Base-by-base conservation (phyloP, 345 rosid species). In the Cochlearia excelsa region DNA sequence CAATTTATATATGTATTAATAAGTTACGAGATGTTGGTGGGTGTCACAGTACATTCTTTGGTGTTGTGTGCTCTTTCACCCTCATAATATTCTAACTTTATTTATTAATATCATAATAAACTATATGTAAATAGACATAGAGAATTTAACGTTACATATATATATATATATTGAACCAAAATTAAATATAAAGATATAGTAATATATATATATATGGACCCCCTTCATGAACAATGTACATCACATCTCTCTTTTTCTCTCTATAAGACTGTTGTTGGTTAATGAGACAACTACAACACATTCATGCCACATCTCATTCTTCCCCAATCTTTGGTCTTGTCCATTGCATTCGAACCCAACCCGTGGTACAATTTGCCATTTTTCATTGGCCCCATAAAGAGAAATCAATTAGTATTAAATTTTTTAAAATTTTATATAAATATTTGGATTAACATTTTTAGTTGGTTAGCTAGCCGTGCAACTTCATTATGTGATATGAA, bases 1-100 rank as follows among this genome's bases (percentile, higher is more conserved):
- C 71, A 59, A 59, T 41, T 59, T 57, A 70, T 63, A 69, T 44
- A 57, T 57, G n/a, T n/a, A n/a, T n/a, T n/a, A n/a, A n/a, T n/a
- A n/a, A 63, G 74, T 63, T 70, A 63, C 65, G 38, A 63, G 54
- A 71, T 48, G 61, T 58, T 71, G 61, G 75, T 71, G 51, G 61
- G 75, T 71, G 75, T 65, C 62, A 71, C 75, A 71, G 75, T 71
- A 71, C 75, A 71, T 71, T 71, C 70, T 65, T 71, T 71, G 61
- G 70, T 65, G 61, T 65, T 65, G 66, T 64, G 66, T 65, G 70
- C 66, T 71, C 65, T 71, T 71, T 71, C 70, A 65, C 75, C 61
- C 46, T 71, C 75, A 71, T 65, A 59, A 71, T 71, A 65, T 71
- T 71, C 75, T 46, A 64, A 54, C 61, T 71, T 45, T 58, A 64